Percentiles rank a stretch among this genome's conserved stretches.
Conservation (phyloP, 108 stramenopile species). For the Skeletonema costatum region DNA sequence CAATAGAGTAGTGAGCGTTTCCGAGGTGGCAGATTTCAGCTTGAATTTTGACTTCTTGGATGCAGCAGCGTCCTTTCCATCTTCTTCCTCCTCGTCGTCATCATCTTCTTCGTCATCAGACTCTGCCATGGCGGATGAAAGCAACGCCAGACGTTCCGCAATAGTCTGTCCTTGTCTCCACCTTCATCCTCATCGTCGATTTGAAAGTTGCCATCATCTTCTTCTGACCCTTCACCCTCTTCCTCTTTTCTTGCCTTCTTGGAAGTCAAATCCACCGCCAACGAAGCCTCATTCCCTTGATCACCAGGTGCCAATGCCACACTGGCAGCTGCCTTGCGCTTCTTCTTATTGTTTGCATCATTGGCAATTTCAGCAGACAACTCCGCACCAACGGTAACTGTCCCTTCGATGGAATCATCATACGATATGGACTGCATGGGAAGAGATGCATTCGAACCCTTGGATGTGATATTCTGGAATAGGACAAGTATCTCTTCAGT, state of each 20-base stretch:
- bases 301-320: constrained; percentile 43
- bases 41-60: constrained; percentile 30
- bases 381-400: constrained; percentile 10
- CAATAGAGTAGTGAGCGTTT: constrained; percentile 46
- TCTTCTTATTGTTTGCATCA: constrained; percentile 31
- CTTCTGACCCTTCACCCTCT: constrained; percentile 11
- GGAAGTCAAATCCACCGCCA: constrained; percentile 36
- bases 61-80: neutral
- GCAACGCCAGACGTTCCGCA: constrained; percentile 49
- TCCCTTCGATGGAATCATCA: constrained; percentile 15
- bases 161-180: constrained; percentile 31
- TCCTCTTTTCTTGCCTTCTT: constrained; percentile 11
- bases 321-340: constrained; percentile 19
- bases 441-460: constrained; percentile 14
- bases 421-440: constrained; percentile 31
- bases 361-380: neutral
- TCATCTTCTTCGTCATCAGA: constrained; percentile 35
- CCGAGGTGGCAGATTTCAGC: constrained; percentile 47
- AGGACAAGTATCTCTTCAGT: constrained; percentile 8
- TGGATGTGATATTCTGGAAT: neutral
- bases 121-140: constrained; percentile 53
- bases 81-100: constrained; percentile 27
- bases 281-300: constrained; percentile 35
- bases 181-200: constrained; percentile 16
- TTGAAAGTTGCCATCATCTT: constrained; percentile 23